Base-by-base conservation (phyloP, 1,284 basidiomycete species). In the Melanopsichium pennsylvanicum region DNA sequence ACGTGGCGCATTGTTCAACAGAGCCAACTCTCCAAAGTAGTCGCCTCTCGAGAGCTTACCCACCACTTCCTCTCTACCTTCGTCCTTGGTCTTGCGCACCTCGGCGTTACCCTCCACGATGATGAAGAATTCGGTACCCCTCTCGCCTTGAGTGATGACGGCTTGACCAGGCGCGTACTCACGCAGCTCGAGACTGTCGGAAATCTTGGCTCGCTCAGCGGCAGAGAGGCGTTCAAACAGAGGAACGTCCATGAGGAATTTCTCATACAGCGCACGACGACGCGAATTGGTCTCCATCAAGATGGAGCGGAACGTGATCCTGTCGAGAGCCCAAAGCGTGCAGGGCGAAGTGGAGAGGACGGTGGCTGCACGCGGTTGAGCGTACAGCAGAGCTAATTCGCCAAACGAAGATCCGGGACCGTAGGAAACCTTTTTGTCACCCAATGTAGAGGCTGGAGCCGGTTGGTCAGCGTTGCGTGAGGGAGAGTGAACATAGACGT, bases 291-390 rank as follows among this genome's bases (percentile, higher is more conserved):
- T 70, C 46, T 78, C 73, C 57, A 77, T 76, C 46, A 98, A 90
- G 82, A 98, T 97, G n/a, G 92, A 95, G 34, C 95, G 88, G 88
- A 98, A 98, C 1, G 94, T 97, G 75, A 96, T 92, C 48, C 95
- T 90, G 83, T 98, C 95, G 57, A 98, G 85, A 6, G 91, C 89
- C 95, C 95, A 98, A 27, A 97, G 85, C 7, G 90, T 93, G 45
- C 90, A 93, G 7, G 75, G 67, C 49, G 91, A 88, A 33, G 90
- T 88, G 4, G 94, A 89, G 25, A 97, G 83, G 41, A 98, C 93
- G 3, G 93, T 93, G 5, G 96, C 95, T 5, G 93, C 93, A 41
- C 95, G 90, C 26, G 93, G 92, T 74, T 96, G 93, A 39, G 93
- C 93, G 83, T 99, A 96, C 91, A 99, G 95, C 70, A 99, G 84